A percentile compares a stretch with the other conserved stretches of the same genome.
These are phyloP conservation scores for Caloboletus inedulis DNA, from an alignment of 1,284 basidiomycete species.

Conservation along the genomic window DNA sequence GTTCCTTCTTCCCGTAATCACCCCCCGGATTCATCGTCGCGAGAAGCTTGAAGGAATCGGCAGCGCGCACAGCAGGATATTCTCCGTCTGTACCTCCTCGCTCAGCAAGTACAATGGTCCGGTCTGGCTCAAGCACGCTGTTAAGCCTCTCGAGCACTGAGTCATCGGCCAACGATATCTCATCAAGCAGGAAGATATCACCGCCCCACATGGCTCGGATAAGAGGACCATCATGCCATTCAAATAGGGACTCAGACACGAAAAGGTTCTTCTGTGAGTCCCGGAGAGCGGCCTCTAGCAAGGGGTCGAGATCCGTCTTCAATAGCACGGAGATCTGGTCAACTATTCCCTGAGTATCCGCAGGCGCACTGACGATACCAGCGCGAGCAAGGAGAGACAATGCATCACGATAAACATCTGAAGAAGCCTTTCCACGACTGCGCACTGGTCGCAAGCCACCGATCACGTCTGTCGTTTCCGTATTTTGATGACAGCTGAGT, in stretches of 20 bases:
- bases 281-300: constrained; percentile 37
- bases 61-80: constrained; percentile 66
- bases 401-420: constrained; percentile 46
- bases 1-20: constrained; percentile 98
- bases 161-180: constrained; percentile 97
- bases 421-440: constrained; percentile 58
- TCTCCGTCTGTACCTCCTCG: constrained; percentile 77
- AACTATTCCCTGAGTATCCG: constrained; percentile 38
- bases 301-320: constrained; percentile 29
- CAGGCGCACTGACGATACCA: constrained; percentile 35
- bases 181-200: constrained; percentile 89
- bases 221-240: constrained; percentile 96
- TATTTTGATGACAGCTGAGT: constrained; percentile 98
- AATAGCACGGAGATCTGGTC: constrained; percentile 37
- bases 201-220: constrained; percentile 89
- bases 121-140: constrained; percentile 89
- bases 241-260: constrained; percentile 75
- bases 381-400: constrained; percentile 39
- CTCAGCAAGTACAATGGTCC: constrained; percentile 92
- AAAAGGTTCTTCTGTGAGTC: constrained; percentile 44
- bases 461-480: constrained; percentile 97
- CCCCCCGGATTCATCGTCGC: constrained; percentile 99
- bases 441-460: constrained; percentile 94
- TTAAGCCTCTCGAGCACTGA: constrained; percentile 97
- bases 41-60: constrained; percentile 78